Evolutionary conservation across 805 yeast species (phyloP), one percentile per base, ranked within the genome.

Genomic region (Suhomyces faveliae): DNA sequence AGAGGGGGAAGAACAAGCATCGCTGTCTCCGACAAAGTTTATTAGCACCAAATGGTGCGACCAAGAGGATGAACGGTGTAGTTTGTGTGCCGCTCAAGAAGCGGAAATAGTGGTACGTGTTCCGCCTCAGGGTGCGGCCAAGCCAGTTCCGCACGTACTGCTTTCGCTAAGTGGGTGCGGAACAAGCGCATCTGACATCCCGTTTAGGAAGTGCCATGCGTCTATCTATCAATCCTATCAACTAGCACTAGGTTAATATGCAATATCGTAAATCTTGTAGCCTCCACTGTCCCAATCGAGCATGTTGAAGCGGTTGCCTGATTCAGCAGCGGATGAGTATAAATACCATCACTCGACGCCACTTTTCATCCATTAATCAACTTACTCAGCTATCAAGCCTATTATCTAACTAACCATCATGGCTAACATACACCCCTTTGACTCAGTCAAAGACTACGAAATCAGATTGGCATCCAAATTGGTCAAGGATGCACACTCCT

Each of bases 361-460:
- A 27, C 30, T 12, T 5, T 27, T 27, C 9, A n/a, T 27, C 6
- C 15, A 27, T n/a, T 27, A 27, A n/a, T 27, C 15, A 27, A 27
- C 15, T 27, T 27, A 27, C 30, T 27, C 30, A n/a, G 30, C 30
- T 27, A 27, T 27, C 30, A 27, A 27, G n/a, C n/a, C n/a, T n/a
- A n/a, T n/a, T n/a, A n/a, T n/a, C n/a, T n/a, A n/a, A n/a, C n/a
- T n/a, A n/a, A n/a, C 15, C 30, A 33, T 2, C 4, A 33, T 33
- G 37, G 37, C 37, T 33, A 33, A 17, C 37, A 7, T 45, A 12
- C 86, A 82, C 62, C 86, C 85, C 40, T 82, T 81, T 61, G 86
- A 80, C 60, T 68, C 83, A 20, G 77, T 78, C 55, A 72, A 77
- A 40, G 87, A 82, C 54, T 74, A 64, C 43, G 89, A 84, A 68